Base-by-base conservation (phyloP, 2,329 filamentous ascomycete species). In the Fusarium protoensiforme region DNA sequence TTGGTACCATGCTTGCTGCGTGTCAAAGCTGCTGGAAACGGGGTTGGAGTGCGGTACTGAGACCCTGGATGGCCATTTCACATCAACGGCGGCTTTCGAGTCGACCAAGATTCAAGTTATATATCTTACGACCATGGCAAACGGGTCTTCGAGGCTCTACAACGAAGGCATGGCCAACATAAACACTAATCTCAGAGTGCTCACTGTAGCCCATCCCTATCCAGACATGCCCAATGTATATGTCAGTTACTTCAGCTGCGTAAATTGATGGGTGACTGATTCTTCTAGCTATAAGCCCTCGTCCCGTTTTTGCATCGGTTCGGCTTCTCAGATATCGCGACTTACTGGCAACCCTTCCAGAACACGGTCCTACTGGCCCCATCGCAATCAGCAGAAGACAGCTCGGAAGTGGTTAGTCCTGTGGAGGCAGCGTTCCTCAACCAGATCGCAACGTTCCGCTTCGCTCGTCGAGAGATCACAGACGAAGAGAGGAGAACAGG, bases 371-470 rank as follows among this genome's bases (percentile, higher is more conserved):
- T 53, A 3, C 48, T 53, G 18, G 48, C 48, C n/a, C 29, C 29
- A 3, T 16, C 48, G 3, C 48, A 53, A 5, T 33, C 48, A 13
- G 10, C 6, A 33, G 27, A 53, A n/a, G 29, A 53, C 48, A 53
- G 14, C 29, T 33, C 18, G 2, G 48, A 53, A 53, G 48, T 53
- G 3, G 48, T 53, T 31, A 27, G 48, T 2, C 59, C 59, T 8
- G 31, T 61, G 3, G 59, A 61, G 31, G 35, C 59, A 3, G 38
- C 59, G 9, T 61, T 43, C 14, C 41, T 61, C 16, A 61, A 61
- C 59, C 59, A 61, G 31, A 61, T 61, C 31, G 59, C 59, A 7
- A 61, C 59, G 11, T 61, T 48, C 16, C 59, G 59, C 6, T 41
- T 61, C 10, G 41, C 59, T 13, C 59, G 59, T 14, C 59, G 59